phyloP scores from a whole-genome alignment of 148 eudicot species.

The Dysphania ambrosioides region DNA sequence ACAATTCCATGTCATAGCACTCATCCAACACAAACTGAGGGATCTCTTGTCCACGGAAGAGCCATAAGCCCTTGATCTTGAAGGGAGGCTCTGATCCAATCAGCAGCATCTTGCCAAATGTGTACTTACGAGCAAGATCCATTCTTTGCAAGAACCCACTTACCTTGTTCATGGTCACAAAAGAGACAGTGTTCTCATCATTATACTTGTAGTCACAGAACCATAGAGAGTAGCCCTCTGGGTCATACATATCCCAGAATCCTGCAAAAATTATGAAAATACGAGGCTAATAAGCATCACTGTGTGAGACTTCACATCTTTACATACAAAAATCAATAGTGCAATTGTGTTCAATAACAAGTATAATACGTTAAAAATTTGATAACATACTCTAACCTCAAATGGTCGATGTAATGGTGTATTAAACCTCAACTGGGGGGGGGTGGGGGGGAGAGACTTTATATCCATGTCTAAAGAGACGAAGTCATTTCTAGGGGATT shows the following conservation, averaged over 20 bases:
- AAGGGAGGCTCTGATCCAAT: conserved; percentile 39
- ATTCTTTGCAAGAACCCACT: conserved; percentile 45
- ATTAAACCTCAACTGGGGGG: too few relatives aligned
- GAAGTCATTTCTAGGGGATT: too few relatives aligned
- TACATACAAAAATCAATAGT: not conserved
- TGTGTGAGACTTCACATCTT: not conserved
- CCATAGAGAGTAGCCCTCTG: conserved; percentile 51
- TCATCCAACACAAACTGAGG: conserved; percentile 45
- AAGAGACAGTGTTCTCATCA: conserved; percentile 44
- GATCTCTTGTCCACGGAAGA: conserved; percentile 42
- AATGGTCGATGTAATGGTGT: not conserved
- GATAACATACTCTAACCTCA: not conserved
- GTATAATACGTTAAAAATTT: too few relatives aligned
- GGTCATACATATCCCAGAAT: conserved; percentile 82
- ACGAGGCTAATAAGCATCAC: too few relatives aligned
- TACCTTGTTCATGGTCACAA: conserved; percentile 44
- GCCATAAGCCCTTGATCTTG: conserved; percentile 46
- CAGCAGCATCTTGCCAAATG: conserved; percentile 46
- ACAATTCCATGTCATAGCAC: conserved; percentile 48
- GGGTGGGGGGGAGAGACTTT: too few relatives aligned
- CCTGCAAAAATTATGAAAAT: conserved; percentile 37
- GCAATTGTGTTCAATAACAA: not conserved
- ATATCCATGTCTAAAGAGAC: too few relatives aligned
- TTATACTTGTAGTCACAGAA: conserved; percentile 51
- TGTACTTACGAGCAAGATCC: conserved; percentile 46